These are phyloP conservation scores for Glomus cerebriforme DNA, from an alignment of 192 early-diverging fungal species.

Conservation along the genomic window DNA sequence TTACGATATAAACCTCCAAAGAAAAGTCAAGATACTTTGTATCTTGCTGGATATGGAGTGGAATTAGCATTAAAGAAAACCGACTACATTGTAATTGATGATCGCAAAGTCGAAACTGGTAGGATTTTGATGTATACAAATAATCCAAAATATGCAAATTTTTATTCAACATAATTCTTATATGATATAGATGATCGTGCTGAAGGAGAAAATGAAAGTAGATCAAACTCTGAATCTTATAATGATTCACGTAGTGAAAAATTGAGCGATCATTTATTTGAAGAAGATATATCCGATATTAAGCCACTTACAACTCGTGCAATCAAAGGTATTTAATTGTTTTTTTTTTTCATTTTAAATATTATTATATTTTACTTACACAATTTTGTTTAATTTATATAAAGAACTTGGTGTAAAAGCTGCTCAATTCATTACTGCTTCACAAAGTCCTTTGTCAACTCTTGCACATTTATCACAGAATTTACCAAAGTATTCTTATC, in stretches of 20 bases:
- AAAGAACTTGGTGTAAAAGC: slow-evolving; percentile 69
- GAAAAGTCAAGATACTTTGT: slow-evolving; percentile 37
- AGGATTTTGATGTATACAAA: neutral
- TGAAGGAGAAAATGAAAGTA: slow-evolving; percentile 1
- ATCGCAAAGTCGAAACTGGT: slow-evolving; percentile 66
- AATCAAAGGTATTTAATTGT: slow-evolving; percentile 52
- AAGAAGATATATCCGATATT: slow-evolving; percentile 44
- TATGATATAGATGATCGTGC: neutral
- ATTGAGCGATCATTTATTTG: slow-evolving; percentile 45
- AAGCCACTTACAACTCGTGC: slow-evolving; percentile 54
- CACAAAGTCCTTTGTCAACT: slow-evolving; percentile 61
- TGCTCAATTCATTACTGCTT: slow-evolving; percentile 66
- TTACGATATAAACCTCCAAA: slow-evolving; percentile 59
- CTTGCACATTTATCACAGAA: slow-evolving; percentile 75
- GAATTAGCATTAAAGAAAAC: slow-evolving; percentile 94
- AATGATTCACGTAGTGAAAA: neutral
- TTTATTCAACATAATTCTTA: slow-evolving; percentile 23
- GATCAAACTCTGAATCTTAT: slow-evolving; percentile 21
- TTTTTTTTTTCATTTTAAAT: too few species aligned
- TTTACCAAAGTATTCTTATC: slow-evolving; percentile 88
- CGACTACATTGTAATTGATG: slow-evolving; percentile 96
- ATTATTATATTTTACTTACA: neutral
- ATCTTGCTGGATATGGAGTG: slow-evolving; percentile 88
- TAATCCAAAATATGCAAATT: neutral
- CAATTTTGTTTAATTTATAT: neutral